phyloP scores from a whole-genome alignment of 176 grass and related monocot species.

The Poa annua region DNA sequence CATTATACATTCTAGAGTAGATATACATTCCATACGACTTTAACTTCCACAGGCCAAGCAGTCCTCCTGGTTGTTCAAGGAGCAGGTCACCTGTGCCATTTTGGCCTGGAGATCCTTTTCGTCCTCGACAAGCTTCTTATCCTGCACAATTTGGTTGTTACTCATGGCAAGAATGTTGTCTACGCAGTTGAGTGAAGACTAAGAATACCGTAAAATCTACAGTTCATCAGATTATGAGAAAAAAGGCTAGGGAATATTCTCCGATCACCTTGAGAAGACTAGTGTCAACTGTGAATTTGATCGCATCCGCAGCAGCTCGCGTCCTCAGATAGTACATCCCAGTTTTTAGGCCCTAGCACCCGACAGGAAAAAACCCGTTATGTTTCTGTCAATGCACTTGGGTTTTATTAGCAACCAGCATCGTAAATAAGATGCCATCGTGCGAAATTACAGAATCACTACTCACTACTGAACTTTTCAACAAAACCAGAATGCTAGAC shows the following conservation, averaged over 20 bases:
- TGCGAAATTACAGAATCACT: too few relatives aligned
- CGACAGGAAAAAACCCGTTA: not conserved
- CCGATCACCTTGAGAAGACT: conserved; percentile 52
- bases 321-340: conserved; percentile 87
- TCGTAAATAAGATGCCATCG: too few relatives aligned
- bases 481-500: too few relatives aligned
- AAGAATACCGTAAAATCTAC: not conserved
- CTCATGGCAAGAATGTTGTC: not conserved
- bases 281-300: conserved; percentile 81
- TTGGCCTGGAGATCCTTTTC: conserved; percentile 60
- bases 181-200: not conserved
- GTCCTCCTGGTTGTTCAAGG: conserved; percentile 66
- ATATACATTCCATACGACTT: not conserved
- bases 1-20: not conserved
- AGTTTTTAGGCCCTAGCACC: conserved; percentile 75
- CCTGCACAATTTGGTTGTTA: conserved; percentile 27
- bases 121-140: conserved; percentile 38
- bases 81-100: conserved; percentile 78
- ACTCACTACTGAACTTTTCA: too few relatives aligned
- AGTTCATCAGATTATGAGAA: not conserved
- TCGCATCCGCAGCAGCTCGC: conserved; percentile 75
- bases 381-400: not conserved
- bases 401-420: not conserved
- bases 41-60: conserved; percentile 79
- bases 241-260: not conserved